Evolutionary conservation across 345 rosid species (phyloP).

Genomic region (Erysimum cheiranthoides): DNA sequence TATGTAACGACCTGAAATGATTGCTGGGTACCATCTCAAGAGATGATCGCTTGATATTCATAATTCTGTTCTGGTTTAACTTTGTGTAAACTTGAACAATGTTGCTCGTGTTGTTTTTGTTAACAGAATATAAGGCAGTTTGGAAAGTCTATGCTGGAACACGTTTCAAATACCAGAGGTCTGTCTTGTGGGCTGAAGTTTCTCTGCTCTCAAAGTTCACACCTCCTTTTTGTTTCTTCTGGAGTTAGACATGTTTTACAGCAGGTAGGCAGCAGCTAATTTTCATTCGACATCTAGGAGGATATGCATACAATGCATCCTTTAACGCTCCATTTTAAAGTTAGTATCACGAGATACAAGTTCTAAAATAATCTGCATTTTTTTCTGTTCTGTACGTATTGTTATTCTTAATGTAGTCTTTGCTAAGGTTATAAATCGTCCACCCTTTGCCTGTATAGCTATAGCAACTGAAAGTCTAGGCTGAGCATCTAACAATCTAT

Average conservation of each 20-base stretch:
- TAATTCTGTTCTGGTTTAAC: constrained; percentile 22
- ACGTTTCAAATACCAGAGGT: constrained; percentile 82
- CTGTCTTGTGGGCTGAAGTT: constrained; percentile 85
- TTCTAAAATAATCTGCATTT: constrained; percentile 22
- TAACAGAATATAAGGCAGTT: constrained; percentile 86
- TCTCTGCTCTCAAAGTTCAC: constrained; percentile 68
- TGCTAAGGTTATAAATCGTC: constrained; percentile 24
- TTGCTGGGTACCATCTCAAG: constrained; percentile 39
- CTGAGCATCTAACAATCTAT: constrained; percentile 19
- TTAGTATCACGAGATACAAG: constrained; percentile 27
- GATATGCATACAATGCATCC: constrained; percentile 28
- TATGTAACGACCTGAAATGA: constrained; percentile 46
- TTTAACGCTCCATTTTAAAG: constrained; percentile 1
- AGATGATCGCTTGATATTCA: constrained; percentile 26
- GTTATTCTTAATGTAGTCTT: constrained; percentile 18
- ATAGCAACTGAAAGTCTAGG: constrained; percentile 17
- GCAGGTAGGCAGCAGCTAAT: constrained; percentile 59
- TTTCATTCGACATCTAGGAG: constrained; percentile 31
- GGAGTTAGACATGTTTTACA: constrained; percentile 85
- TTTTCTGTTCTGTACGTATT: constrained; percentile 3
- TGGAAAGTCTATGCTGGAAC: constrained; percentile 87
- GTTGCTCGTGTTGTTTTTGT: constrained; percentile 31
- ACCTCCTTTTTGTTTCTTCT: constrained; percentile 61
- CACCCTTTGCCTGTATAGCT: constrained; percentile 14
- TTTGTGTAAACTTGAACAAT: constrained; percentile 31